Conservation (phyloP, 371 early-diverging fungal species). For the Mortierella sp. region DNA sequence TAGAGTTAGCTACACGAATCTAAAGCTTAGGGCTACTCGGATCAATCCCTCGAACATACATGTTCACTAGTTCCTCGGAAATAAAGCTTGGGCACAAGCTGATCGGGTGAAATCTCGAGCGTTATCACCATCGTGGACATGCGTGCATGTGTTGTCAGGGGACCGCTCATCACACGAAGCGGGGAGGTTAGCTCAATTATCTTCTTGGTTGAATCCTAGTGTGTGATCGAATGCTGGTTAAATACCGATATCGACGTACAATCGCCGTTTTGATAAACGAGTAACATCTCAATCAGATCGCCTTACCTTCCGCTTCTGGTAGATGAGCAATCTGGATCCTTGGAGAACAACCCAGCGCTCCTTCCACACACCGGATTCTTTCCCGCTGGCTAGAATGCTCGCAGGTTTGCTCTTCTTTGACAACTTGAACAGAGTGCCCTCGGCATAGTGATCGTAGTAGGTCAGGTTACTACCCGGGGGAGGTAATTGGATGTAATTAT, state of each 20-base stretch:
- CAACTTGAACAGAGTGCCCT: constrained; percentile 40
- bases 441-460: constrained; percentile 46
- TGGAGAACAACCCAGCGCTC: constrained; percentile 52
- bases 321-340: constrained; percentile 34
- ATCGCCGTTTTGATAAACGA: no score
- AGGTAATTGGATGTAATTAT: constrained; percentile 42
- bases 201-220: no score
- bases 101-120: constrained; percentile 23
- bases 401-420: constrained; percentile 43
- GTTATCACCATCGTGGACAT: constrained; percentile 35
- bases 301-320: constrained; percentile 49
- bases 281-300: no score
- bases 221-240: no score
- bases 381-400: constrained; percentile 27
- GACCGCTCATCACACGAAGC: constrained; percentile 18
- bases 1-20: no score
- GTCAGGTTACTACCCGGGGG: constrained; percentile 26
- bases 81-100: constrained; percentile 30
- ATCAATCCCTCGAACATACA: no score
- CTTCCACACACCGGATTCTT: constrained; percentile 46
- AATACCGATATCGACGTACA: no score
- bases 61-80: constrained; percentile 42
- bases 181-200: no score
- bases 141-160: constrained; percentile 2
- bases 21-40: no score